Conservation (phyloP, 495 filamentous ascomycete genomes). For the Echria macrotheca region DNA sequence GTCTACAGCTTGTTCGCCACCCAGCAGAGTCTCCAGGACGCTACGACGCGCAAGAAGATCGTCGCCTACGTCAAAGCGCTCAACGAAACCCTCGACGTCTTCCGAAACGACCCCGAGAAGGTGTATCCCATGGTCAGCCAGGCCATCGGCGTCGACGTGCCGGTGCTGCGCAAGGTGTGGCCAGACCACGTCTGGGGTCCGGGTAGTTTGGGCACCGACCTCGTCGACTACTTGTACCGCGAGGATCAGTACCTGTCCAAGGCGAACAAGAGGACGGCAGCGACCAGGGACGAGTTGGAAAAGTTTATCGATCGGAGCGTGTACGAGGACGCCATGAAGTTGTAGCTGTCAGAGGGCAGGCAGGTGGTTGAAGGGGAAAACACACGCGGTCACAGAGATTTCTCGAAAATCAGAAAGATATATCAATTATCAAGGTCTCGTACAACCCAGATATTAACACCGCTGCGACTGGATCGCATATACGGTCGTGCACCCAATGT, state of each 20-base stretch:
- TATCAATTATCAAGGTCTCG: too few relatives aligned
- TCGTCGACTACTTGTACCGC: conserved; percentile 32
- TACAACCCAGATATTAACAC: too few relatives aligned
- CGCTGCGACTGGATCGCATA: conserved; percentile 20
- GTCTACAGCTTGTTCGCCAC: conserved; percentile 40
- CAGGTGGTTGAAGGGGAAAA: neutral
- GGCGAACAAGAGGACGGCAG: conserved; percentile 20
- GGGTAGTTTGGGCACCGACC: conserved; percentile 27
- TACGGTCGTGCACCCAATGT: conserved; percentile 29
- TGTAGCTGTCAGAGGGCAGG: neutral
- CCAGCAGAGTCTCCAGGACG: conserved; percentile 31
- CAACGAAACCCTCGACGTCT: conserved; percentile 31
- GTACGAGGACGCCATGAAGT: conserved; percentile 13
- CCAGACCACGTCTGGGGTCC: conserved; percentile 34
- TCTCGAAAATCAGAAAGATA: too few relatives aligned
- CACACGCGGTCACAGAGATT: too few relatives aligned
- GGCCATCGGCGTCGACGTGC: conserved; percentile 25
- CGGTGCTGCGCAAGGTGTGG: conserved; percentile 36
- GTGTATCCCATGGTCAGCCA: conserved; percentile 27
- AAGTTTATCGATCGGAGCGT: conserved; percentile 30
- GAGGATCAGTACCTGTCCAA: conserved; percentile 37
- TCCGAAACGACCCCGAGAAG: conserved; percentile 27
- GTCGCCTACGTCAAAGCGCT: conserved; percentile 36
- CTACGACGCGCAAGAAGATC: conserved; percentile 31
- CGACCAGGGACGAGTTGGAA: conserved; percentile 27